phyloP scores from a whole-genome alignment of 2,329 filamentous ascomycete genomes.

The Mycosphaerelloides madeirae region DNA sequence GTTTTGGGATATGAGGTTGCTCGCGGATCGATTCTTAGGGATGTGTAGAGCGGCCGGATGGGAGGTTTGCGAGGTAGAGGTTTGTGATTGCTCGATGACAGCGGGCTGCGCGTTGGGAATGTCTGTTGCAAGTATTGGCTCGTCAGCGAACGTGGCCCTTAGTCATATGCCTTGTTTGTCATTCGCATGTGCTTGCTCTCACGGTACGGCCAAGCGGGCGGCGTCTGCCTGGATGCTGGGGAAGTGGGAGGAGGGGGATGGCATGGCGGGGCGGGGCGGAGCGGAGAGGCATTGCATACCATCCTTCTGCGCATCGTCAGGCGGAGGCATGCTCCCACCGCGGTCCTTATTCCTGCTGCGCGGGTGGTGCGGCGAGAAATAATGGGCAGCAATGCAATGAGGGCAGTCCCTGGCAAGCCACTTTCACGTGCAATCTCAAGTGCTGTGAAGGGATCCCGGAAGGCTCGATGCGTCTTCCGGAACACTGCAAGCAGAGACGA shows the following conservation, averaged over 20 bases:
- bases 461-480: background rate
- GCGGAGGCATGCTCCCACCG: constrained; percentile 13
- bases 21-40: constrained; percentile 48
- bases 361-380: background rate
- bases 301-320: constrained; percentile 8
- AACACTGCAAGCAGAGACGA: background rate
- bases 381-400: background rate
- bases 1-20: constrained; percentile 41
- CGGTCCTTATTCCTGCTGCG: background rate
- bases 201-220: background rate
- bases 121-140: constrained; percentile 11
- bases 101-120: constrained; percentile 2
- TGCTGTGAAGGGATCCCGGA: background rate
- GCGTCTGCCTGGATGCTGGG: constrained; percentile 51
- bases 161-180: background rate
- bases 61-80: constrained; percentile 4
- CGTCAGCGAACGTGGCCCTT: constrained; percentile 3
- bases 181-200: background rate
- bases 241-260: constrained; percentile 73
- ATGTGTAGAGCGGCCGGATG: constrained; percentile 29
- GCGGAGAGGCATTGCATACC: constrained; percentile 4
- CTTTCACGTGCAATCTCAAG: constrained; percentile 6
- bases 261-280: constrained; percentile 51
- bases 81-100: background rate
- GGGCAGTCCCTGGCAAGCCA: background rate